Percentiles rank a stretch among this genome's conserved stretches.
phyloP scores from a whole-genome alignment of 2,329 filamentous ascomycete genomes.

The Botrytis elliptica region DNA sequence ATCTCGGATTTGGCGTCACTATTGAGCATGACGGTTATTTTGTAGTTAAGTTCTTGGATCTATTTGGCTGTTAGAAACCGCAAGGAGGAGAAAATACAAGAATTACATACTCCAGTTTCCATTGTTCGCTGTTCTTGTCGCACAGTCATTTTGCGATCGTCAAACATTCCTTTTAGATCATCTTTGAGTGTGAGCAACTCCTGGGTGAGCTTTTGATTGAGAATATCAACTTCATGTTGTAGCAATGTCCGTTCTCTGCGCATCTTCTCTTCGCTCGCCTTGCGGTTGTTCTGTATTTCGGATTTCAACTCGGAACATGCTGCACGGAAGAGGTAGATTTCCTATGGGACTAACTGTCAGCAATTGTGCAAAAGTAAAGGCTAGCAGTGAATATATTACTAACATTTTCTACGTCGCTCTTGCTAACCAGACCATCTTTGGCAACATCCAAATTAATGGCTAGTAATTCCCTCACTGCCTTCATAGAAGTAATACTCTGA shows the following conservation, averaged over 20 bases:
- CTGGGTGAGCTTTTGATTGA: constrained; percentile 80
- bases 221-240: constrained; percentile 93
- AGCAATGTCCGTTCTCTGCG: constrained; percentile 80
- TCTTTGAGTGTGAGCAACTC: constrained; percentile 81
- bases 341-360: constrained; percentile 43
- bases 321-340: constrained; percentile 89
- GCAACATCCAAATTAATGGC: constrained; percentile 79
- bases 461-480: constrained; percentile 76
- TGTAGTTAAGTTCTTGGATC: constrained; percentile 94
- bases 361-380: neutral
- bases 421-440: constrained; percentile 76
- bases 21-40: constrained; percentile 86
- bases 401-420: constrained; percentile 86
- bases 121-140: constrained; percentile 81
- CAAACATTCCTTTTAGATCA: constrained; percentile 92
- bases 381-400: neutral
- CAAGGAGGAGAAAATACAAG: neutral
- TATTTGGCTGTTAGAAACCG: constrained; percentile 38
- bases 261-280: constrained; percentile 75
- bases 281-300: constrained; percentile 77
- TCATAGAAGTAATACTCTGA: constrained; percentile 87
- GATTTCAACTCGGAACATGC: constrained; percentile 89
- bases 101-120: constrained; percentile 69
- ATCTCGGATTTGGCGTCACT: constrained; percentile 91
- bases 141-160: constrained; percentile 91